Percentiles rank a stretch among this genome's conserved stretches.
These are phyloP conservation scores for Lepidium campestre DNA, from an alignment of 441 rosid species.

Conservation along the genomic window DNA sequence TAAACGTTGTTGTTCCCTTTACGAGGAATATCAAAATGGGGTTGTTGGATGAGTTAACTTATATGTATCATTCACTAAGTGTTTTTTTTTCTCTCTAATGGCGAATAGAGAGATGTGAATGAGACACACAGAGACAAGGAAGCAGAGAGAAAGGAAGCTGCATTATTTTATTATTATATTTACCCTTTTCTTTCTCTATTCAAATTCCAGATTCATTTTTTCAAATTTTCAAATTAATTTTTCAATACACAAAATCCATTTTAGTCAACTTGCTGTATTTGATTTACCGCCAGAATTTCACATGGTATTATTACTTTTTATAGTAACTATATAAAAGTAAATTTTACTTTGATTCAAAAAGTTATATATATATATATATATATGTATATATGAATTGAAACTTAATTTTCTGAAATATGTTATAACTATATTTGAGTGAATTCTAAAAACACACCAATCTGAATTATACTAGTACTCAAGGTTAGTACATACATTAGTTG, in stretches of 20 bases:
- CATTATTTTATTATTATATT: background rate
- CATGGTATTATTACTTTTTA: too few species aligned
- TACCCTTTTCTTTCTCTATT: background rate
- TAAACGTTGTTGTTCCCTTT: conserved; percentile 11
- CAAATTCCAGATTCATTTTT: conserved; percentile 11
- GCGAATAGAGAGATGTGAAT: conserved; percentile 5
- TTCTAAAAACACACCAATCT: background rate
- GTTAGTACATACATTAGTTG: too few species aligned
- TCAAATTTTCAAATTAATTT: background rate
- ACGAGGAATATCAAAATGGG: background rate
- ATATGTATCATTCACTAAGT: background rate
- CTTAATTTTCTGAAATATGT: background rate
- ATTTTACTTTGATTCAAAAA: too few species aligned
- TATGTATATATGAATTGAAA: too few species aligned
- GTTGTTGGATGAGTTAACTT: conserved; percentile 12
- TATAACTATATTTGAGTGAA: background rate
- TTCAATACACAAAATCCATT: background rate
- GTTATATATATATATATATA: too few species aligned
- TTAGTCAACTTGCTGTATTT: too few species aligned
- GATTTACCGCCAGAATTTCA: too few species aligned
- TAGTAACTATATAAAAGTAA: too few species aligned
- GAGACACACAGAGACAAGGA: background rate
- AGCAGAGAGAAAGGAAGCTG: background rate
- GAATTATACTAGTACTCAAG: background rate
- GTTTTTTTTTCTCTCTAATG: conserved; percentile 6